Conservation (phyloP, 1,139 yeast genomes). For the Yueomyces sp. region DNA sequence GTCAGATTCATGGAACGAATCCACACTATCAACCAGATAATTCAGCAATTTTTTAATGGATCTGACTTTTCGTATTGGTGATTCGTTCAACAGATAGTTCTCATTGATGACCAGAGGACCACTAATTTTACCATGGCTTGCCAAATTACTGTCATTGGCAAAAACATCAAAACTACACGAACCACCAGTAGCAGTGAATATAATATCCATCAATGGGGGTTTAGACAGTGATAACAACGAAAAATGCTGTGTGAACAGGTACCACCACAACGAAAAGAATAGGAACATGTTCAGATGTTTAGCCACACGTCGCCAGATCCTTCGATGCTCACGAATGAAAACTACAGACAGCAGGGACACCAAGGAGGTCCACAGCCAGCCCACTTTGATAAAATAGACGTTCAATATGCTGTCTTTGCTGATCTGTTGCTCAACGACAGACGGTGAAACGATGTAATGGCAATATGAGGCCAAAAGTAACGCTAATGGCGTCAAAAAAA, state of each 20-base stretch:
- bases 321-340: neutral
- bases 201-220: conserved; percentile 73
- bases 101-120: conserved; percentile 5
- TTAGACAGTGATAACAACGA: conserved; percentile 5
- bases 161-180: conserved; percentile 33
- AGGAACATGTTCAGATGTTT: conserved; percentile 8
- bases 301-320: conserved; percentile 1
- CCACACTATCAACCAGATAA: neutral
- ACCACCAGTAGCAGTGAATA: conserved; percentile 78
- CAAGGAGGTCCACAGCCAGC: conserved; percentile 86
- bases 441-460: conserved; percentile 1
- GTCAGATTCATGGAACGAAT: neutral
- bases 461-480: neutral
- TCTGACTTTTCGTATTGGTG: conserved; percentile 7
- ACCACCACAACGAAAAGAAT: conserved; percentile 20
- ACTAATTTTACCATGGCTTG: neutral
- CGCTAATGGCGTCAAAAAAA: neutral
- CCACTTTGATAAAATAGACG: conserved; percentile 64
- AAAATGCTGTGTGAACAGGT: conserved; percentile 19
- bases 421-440: conserved; percentile 1
- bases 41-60: conserved; percentile 5
- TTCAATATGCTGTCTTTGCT: conserved; percentile 39
- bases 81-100: conserved; percentile 15
- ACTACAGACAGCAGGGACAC: conserved; percentile 20
- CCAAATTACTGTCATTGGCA: conserved; percentile 7